Percentiles rank a stretch among this genome's conserved stretches.
Conservation (phyloP, 148 eudicot species). For the Chenopodium suecicum region DNA sequence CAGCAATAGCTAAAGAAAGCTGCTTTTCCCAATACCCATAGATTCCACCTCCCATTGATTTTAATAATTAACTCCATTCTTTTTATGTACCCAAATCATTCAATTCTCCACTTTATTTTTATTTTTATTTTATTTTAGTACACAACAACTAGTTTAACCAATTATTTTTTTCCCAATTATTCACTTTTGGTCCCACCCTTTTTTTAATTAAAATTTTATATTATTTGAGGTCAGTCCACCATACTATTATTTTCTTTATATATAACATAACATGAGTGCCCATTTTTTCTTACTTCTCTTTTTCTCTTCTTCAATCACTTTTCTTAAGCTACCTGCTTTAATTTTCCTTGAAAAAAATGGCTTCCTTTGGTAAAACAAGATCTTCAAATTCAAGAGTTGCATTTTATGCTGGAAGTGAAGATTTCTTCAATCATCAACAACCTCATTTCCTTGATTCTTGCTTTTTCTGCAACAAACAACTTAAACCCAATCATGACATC, state of each 20-base stretch:
- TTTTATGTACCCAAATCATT: conserved; percentile 32
- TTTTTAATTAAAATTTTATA: not conserved
- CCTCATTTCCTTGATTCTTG: conserved; percentile 86
- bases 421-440: conserved; percentile 29
- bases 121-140: not conserved
- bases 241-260: conserved; percentile 2
- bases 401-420: conserved; percentile 49
- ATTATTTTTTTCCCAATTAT: not conserved
- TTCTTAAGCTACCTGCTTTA: not conserved
- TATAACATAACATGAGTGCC: conserved; percentile 7
- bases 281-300: conserved; percentile 23
- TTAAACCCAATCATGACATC: conserved; percentile 62
- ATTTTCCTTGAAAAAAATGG: conserved; percentile 4
- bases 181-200: conserved; percentile 16
- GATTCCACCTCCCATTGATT: conserved; percentile 30
- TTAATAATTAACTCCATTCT: conserved; percentile 2
- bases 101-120: not conserved
- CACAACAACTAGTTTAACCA: not conserved
- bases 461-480: conserved; percentile 55
- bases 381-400: conserved; percentile 22
- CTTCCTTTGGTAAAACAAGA: conserved; percentile 20
- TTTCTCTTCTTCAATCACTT: not conserved
- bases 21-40: conserved; percentile 35
- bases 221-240: not conserved
- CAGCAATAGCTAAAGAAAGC: conserved; percentile 6